These are phyloP conservation scores for Anastatica hierochuntica DNA, from an alignment of 345 rosid genomes.

Conservation along the genomic window DNA sequence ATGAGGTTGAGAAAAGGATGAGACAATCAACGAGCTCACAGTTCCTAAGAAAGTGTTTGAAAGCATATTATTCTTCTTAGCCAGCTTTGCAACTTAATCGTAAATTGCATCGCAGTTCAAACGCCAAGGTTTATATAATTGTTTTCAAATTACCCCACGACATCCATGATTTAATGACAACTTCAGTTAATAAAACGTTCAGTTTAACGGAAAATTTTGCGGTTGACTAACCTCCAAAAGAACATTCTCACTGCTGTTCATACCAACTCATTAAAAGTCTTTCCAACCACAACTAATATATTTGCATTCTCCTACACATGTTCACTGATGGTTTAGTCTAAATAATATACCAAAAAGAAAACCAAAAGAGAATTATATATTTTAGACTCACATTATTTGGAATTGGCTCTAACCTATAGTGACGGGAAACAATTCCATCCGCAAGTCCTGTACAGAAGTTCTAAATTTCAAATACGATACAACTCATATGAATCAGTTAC, in stretches of 20 bases:
- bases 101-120: slow-evolving; percentile 53
- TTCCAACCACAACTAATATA: slow-evolving; percentile 56
- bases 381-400: slow-evolving; percentile 65
- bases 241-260: slow-evolving; percentile 50
- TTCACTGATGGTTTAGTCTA: background rate
- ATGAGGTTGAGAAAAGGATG: too few species aligned
- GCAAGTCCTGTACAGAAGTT: slow-evolving; percentile 59
- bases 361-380: background rate
- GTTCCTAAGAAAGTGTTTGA: too few species aligned
- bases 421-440: slow-evolving; percentile 40
- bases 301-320: slow-evolving; percentile 42
- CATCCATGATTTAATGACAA: background rate
- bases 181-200: background rate
- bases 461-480: slow-evolving; percentile 25
- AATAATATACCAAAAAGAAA: background rate
- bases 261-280: slow-evolving; percentile 70
- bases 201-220: background rate
- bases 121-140: slow-evolving; percentile 93
- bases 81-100: slow-evolving; percentile 71
- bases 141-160: slow-evolving; percentile 4
- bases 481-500: background rate
- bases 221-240: slow-evolving; percentile 60
- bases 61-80: too few species aligned
- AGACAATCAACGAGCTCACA: too few species aligned
- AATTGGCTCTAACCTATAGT: slow-evolving; percentile 68